Base-by-base conservation (phyloP, 2,329 filamentous ascomycete species). In the Emmonsiellopsis sp. region DNA sequence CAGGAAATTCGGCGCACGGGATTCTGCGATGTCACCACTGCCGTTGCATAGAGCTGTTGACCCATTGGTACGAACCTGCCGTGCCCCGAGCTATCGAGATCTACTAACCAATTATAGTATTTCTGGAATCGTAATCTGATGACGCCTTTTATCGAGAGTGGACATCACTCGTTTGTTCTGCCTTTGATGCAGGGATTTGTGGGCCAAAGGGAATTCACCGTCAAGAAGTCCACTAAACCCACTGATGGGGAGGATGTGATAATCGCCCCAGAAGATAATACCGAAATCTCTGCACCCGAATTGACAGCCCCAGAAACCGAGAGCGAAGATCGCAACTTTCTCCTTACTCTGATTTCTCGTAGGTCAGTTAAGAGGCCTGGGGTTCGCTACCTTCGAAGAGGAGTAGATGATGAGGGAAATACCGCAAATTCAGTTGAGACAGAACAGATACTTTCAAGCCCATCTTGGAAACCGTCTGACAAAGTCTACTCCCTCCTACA, bases 151-250 rank as follows among this genome's bases (percentile, higher is more conserved):
- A 80, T 89, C 47, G 79, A 87, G 14, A 77, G 80, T n/a, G 84
- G 86, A 0, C 81, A 88, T 21, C 81, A 89, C 61, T 74, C 76
- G 0, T 78, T 95, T 52, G 77, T 86, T 1, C 71, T 97, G 21
- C 93, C 93, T 2, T 62, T 98, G 3, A 87, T 98, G 71, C 93
- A 97, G 70, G 93, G 93, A 0, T 98, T 97, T 61, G 82, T 98
- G 17, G 92, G 92, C 1, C 93, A 97, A 69, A 78, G 82, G 57
- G 76, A 83, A 2, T 97, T 98, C 65, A 79, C 84, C 7, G 82
- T 91, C 27, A 85, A 89, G 33, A 65, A 58, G 5, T 37, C 61
- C 9, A 54, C 61, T 11, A 36, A 54, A 42, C 56, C 57, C n/a
- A 42, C 57, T 39, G 49, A 55, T 6, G 54, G 56, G 11, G 42